Base-by-base conservation (phyloP, 768 basidiomycete genomes). In the Russula earlei region DNA sequence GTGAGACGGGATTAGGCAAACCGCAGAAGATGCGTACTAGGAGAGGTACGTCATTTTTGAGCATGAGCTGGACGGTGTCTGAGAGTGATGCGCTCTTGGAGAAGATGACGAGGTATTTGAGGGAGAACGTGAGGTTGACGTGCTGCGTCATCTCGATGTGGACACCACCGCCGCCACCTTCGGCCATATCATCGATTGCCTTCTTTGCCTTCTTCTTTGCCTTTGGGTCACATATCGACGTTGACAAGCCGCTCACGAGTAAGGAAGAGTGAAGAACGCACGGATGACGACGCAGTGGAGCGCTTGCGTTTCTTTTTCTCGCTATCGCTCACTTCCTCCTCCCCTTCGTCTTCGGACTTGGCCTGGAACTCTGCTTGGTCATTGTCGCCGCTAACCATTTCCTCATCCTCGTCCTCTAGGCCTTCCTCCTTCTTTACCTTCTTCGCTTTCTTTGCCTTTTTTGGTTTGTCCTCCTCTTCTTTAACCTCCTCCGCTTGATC, bases 81-180 rank as follows among this genome's bases (percentile, higher is more conserved):
- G 82, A 79, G 37, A 99, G 73, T 29, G 83, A 76, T 1, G 87
- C 74, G 60, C 87, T 90, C 78, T 96, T 98, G 50, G 91, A 82
- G 66, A 99, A 98, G 74, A 96, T 97, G 69, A 89, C 85, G 27
- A 98, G 84, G 71, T 98, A 99, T 71, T 97, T 98, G 64, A 98
- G 75, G 31, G 90, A 92, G 76, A 98, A 98, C 1, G 93, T 97
- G 47, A 98, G 76, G 41, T 83, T 80, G 59, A 99, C 95, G 60
- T 89, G 83, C 67, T 87, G 84, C 66, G 91, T 90, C 79, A 96
- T 87, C 70, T 88, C 82, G 67, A 96, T 87, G 59, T 72, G 69
- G 46, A 95, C 85, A n/a, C 74, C 76, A 44, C 76, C 80, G 12
- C 72, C 67, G 14, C 75, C 74, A 2, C 74, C 70, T 4, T 80